Base-by-base conservation (phyloP, 2,329 filamentous ascomycete species). In the Pseudovirgaria hyperparasitica region DNA sequence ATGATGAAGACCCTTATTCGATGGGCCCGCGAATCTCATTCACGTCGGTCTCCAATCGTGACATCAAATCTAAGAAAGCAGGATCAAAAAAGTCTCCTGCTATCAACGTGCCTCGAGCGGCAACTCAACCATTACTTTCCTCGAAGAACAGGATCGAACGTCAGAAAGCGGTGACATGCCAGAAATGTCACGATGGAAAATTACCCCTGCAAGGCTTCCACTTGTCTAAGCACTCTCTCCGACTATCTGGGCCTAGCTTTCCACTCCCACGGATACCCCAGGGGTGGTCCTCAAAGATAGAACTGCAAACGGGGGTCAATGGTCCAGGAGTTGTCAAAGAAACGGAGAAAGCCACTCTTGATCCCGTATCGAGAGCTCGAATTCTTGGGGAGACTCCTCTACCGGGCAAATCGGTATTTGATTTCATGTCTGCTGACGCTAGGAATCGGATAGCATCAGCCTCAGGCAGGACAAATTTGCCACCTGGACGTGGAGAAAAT, bases 361-460 rank as follows among this genome's bases (percentile, higher is more conserved):
- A 92, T 47, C 76, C 82, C 1, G 76, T 72, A 44, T 65, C 77
- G 22, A 73, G 90, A 35, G 86, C 85, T 9, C 73, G 73, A 4
- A 63, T 92, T 1, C 65, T 96, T 2, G 86, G 86, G 19, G 87
- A 94, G 56, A 64, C 71, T 20, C 69, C 72, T 19, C 61, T 96
- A 1, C 86, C 86, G 0, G 82, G 84, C 1, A 94, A 96, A 57
- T 96, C 90, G 0, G 76, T 98, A 3, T 98, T 96, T 50, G 86
- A 96, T 54, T 98, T 81, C 52, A 67, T 98, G 38, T 81, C 81
- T 0, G 65, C 82, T 0, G 69, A 79, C 18, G 73, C 81, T 4
- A 74, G 90, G 34, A 77, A 87, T 27, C 72, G 76, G 15, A 67
- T 98, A 23, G 84, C 69, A 3, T 65, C 72, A 8, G 75, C 75